Evolutionary conservation across 305 asterid species (phyloP), one percentile per base, ranked within the genome.

Genomic region (Andrographis paniculata): DNA sequence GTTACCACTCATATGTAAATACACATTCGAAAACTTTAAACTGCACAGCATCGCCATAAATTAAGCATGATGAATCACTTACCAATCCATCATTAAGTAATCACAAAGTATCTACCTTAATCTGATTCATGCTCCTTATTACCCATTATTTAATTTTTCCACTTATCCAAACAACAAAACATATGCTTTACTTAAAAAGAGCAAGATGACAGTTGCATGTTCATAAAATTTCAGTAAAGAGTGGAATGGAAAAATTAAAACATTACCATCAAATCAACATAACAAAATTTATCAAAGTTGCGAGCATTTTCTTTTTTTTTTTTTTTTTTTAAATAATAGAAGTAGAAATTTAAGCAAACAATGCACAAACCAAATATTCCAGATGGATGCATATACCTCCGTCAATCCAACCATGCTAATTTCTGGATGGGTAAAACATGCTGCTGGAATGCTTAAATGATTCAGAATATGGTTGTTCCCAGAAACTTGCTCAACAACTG

Each of bases 371-470:
- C 31, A 6, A 48, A 42, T 43, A 28, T 22, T 60, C 50, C 42
- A 58, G 49, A 56, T 22, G 27, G 56, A 42, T 52, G 49, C 39
- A 17, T 56, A 39, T 76, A 86, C 99, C 99, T 92, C 99, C 10
- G 99, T 92, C 68, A 83, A 65, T 52, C 99, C 99, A 48, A 92
- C 96, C 91, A 92, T 79, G 68, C 99, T 92, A 70, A 92, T 92
- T 73, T 92, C 99, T 14, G 99, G 99, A 77, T 92, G 99, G 56
- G 99, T 92, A 61, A 92, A 92, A 62, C 99, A 92, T 45, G 99
- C 99, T 24, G 96, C 96, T 35, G 99, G 99, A 53, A 92, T 71
- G 74, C 95, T 92, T 48, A 81, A 64, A 72, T 87, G 96, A 55
- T 92, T 84, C 60, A 92, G 74, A 52, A 92, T 81, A 66, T 87